Conservation (phyloP, 2,329 filamentous ascomycete genomes). For the Colletotrichum sp. region DNA sequence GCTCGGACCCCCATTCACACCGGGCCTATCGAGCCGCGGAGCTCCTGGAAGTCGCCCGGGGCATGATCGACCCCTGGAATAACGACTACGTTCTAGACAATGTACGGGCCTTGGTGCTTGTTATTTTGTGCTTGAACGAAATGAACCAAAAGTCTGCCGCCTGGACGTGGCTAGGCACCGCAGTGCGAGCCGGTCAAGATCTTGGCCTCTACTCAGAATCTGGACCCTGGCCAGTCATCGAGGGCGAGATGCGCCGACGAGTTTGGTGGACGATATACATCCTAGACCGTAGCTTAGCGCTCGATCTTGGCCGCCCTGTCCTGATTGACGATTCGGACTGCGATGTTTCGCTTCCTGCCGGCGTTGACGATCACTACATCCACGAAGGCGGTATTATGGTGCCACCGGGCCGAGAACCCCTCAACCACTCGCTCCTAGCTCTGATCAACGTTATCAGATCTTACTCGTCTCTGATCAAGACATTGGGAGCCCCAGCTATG, state of each 20-base stretch:
- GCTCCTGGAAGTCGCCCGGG: conserved; percentile 73
- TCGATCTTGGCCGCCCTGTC: conserved; percentile 81
- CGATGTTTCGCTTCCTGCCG: conserved; percentile 79
- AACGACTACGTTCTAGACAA: conserved; percentile 79
- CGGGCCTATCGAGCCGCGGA: conserved; percentile 59
- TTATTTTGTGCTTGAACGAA: conserved; percentile 82
- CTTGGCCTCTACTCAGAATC: conserved; percentile 80
- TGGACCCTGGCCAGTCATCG: conserved; percentile 74
- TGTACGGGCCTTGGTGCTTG: conserved; percentile 72
- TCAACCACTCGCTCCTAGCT: conserved; percentile 75
- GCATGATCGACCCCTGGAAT: conserved; percentile 79
- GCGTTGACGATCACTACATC: conserved; percentile 81
- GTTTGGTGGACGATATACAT: conserved; percentile 96
- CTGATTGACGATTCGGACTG: conserved; percentile 89
- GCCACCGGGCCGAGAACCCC: conserved; percentile 55
- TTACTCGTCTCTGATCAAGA: conserved; percentile 74
- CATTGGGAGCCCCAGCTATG: conserved; percentile 71
- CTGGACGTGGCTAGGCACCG: conserved; percentile 83
- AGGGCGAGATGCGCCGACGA: conserved; percentile 83
- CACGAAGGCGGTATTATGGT: conserved; percentile 60
- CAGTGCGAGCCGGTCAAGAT: conserved; percentile 82
- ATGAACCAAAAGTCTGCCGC: conserved; percentile 85
- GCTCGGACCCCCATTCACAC: conserved; percentile 57
- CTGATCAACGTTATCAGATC: conserved; percentile 83
- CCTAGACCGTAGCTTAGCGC: conserved; percentile 79